phyloP scores from a whole-genome alignment of 148 eudicot species.

The Rheum nobile region DNA sequence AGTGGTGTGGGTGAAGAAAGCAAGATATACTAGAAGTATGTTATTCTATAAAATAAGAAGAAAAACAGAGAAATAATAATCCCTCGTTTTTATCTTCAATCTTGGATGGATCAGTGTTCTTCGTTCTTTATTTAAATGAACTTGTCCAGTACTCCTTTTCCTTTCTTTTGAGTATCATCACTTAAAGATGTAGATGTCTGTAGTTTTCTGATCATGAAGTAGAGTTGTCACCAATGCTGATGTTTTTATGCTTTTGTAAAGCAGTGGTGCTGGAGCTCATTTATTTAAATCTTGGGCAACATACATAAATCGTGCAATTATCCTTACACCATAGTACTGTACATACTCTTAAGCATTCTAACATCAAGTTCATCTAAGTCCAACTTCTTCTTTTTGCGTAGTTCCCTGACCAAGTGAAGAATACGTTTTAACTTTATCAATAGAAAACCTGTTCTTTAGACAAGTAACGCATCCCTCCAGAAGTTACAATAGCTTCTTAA shows the following conservation, averaged over 20 bases:
- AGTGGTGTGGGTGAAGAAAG: no score
- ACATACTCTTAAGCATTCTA: not conserved
- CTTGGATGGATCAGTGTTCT: not conserved
- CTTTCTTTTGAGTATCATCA: not conserved
- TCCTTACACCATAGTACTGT: conserved; percentile 82
- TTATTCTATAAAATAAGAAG: no score
- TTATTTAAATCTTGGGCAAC: conserved; percentile 90
- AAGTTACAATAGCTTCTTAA: conserved; percentile 1
- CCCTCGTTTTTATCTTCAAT: no score
- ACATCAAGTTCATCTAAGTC: not conserved
- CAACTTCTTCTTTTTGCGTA: not conserved
- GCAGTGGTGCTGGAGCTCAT: conserved; percentile 84
- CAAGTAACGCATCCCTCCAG: not conserved
- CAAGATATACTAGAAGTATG: no score
- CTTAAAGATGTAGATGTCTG: not conserved
- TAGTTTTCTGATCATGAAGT: not conserved
- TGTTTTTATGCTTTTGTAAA: not conserved
- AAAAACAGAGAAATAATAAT: no score
- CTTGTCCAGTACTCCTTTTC: not conserved
- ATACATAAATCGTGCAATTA: conserved; percentile 73
- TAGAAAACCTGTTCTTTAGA: not conserved
- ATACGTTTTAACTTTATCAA: not conserved
- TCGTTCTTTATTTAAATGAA: not conserved
- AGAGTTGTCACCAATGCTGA: not conserved
- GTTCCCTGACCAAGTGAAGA: not conserved